Conservation (phyloP, 371 early-diverging fungal genomes). For the Circinella minor region DNA sequence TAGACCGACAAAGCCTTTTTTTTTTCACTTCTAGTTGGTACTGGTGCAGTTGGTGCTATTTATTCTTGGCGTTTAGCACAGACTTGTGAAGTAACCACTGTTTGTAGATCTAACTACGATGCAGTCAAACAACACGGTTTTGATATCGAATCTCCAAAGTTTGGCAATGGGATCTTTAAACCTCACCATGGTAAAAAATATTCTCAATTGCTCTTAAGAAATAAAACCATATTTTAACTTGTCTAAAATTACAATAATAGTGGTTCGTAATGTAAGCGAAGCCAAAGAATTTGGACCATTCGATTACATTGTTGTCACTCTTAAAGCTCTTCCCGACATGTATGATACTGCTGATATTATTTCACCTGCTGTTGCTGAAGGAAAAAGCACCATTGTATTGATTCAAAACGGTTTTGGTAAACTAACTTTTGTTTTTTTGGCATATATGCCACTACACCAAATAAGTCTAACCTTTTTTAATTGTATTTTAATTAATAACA, state of each 20-base stretch:
- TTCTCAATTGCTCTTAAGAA: background rate
- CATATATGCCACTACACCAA: background rate
- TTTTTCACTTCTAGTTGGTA: slow-evolving; percentile 60
- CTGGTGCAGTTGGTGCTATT: slow-evolving; percentile 80
- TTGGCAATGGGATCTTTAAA: slow-evolving; percentile 62
- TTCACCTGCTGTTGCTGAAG: slow-evolving; percentile 59
- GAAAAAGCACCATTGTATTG: slow-evolving; percentile 68
- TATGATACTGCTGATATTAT: slow-evolving; percentile 65
- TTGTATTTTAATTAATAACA: background rate
- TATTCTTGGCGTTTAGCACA: slow-evolving; percentile 74
- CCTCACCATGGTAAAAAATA: slow-evolving; percentile 52
- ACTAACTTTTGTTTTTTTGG: background rate
- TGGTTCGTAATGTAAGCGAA: slow-evolving; percentile 61
- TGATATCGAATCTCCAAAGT: slow-evolving; percentile 63
- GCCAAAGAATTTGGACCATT: slow-evolving; percentile 39
- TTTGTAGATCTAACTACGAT: slow-evolving; percentile 85
- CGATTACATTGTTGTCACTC: slow-evolving; percentile 76
- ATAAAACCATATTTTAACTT: background rate
- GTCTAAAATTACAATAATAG: background rate
- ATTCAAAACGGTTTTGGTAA: slow-evolving; percentile 86
- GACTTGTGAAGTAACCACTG: slow-evolving; percentile 66
- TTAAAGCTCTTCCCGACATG: slow-evolving; percentile 75
- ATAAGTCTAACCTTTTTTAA: background rate
- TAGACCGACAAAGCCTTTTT: background rate
- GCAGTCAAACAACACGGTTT: slow-evolving; percentile 66